A percentile compares a stretch with the other conserved stretches of the same genome.
Conservation (phyloP, 306 rosid species). For the Medicago arabica region DNA sequence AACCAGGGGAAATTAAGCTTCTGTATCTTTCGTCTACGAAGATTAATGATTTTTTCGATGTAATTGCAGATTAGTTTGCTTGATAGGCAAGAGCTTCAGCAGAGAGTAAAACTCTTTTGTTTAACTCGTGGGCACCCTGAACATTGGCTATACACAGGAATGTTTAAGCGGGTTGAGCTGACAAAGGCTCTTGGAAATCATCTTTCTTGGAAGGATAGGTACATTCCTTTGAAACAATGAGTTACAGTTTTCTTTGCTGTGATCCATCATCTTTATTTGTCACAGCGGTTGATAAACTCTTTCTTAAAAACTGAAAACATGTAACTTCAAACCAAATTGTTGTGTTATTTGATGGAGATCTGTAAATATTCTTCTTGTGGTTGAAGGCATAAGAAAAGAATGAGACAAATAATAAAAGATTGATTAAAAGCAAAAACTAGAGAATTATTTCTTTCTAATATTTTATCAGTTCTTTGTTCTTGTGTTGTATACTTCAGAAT, state of each 20-base stretch:
- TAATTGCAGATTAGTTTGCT: constrained; percentile 82
- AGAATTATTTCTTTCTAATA: background rate
- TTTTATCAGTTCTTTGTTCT: constrained; percentile 8
- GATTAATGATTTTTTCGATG: constrained; percentile 33
- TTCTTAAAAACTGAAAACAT: background rate
- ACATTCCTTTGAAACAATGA: constrained; percentile 33
- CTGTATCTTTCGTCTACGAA: constrained; percentile 13
- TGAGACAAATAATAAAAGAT: constrained; percentile 6
- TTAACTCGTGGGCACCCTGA: constrained; percentile 72
- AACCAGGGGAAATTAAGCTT: constrained; percentile 3
- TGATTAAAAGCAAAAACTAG: background rate
- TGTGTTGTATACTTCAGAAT: constrained; percentile 18
- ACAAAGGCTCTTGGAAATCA: constrained; percentile 95
- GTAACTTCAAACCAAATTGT: constrained; percentile 33
- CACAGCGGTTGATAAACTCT: background rate
- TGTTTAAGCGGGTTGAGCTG: constrained; percentile 77
- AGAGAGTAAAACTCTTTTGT: constrained; percentile 68
- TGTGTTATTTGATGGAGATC: constrained; percentile 33
- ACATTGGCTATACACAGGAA: constrained; percentile 81
- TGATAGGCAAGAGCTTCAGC: constrained; percentile 95
- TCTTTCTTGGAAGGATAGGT: constrained; percentile 98
- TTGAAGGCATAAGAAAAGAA: constrained; percentile 25
- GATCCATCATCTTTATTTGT: constrained; percentile 11
- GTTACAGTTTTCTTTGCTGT: constrained; percentile 22
- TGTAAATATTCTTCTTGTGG: constrained; percentile 20